phyloP scores from a whole-genome alignment of 441 rosid genomes.

The Pelargonium myrrhifolium region DNA sequence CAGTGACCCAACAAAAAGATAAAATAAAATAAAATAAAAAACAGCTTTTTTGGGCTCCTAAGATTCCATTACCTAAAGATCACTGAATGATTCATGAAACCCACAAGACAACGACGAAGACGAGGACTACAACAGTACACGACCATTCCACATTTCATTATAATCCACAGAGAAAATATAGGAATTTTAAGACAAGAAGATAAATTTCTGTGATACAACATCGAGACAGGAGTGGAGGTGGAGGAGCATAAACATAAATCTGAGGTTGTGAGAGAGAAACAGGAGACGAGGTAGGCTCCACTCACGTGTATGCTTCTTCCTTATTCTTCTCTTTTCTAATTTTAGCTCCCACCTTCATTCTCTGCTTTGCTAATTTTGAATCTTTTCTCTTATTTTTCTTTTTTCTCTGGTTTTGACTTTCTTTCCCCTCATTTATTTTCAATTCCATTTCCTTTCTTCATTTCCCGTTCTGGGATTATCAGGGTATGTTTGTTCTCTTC shows the following conservation, averaged over 20 bases:
- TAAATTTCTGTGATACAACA: no score
- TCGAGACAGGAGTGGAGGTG: no score
- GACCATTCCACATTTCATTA: no score
- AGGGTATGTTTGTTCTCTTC: neutral
- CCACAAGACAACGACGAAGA: no score
- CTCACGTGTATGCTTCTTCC: slow-evolving; percentile 23
- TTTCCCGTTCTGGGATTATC: slow-evolving; percentile 8
- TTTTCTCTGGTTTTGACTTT: neutral
- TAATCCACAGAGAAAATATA: no score
- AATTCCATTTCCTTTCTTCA: neutral
- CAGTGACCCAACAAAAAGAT: no score
- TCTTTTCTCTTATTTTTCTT: neutral
- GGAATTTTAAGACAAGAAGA: no score
- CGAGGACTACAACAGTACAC: no score
- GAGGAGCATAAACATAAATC: neutral
- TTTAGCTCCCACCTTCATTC: slow-evolving; percentile 22
- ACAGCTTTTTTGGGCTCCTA: no score
- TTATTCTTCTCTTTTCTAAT: slow-evolving; percentile 17
- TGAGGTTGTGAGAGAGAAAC: neutral
- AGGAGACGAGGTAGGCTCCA: slow-evolving; percentile 24
- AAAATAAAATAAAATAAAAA: no score
- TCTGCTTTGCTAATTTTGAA: slow-evolving; percentile 12
- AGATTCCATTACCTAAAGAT: no score
- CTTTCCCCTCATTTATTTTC: neutral
- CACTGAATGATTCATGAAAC: no score